These are phyloP conservation scores for Fomitiporia mediterranea DNA, from an alignment of 1,284 basidiomycete species.

Conservation along the genomic window DNA sequence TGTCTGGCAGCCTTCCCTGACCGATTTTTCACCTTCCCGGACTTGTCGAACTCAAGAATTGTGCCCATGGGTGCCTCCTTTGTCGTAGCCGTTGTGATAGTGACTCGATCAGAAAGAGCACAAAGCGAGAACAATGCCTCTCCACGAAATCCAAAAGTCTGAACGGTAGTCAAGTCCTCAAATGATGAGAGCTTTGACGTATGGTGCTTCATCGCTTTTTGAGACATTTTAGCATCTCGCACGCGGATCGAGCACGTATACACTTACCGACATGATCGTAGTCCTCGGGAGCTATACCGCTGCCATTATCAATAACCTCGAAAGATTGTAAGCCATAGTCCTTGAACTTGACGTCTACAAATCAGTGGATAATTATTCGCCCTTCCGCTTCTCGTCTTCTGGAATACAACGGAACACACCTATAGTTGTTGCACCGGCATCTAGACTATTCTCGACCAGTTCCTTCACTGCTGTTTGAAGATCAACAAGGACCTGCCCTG, in stretches of 20 bases:
- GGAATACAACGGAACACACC: conserved; percentile 46
- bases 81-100: conserved; percentile 70
- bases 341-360: conserved; percentile 85
- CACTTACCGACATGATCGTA: conserved; percentile 73
- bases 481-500: conserved; percentile 93
- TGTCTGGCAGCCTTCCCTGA: conserved; percentile 65
- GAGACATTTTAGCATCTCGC: neutral
- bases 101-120: conserved; percentile 71
- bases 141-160: conserved; percentile 93
- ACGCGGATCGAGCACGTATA: too few species aligned
- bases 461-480: conserved; percentile 95
- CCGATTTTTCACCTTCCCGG: conserved; percentile 51
- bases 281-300: conserved; percentile 76
- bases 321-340: conserved; percentile 83
- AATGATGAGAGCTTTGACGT: conserved; percentile 89
- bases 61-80: conserved; percentile 74
- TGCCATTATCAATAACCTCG: conserved; percentile 93
- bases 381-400: neutral
- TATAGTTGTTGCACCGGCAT: conserved; percentile 85
- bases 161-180: conserved; percentile 68
- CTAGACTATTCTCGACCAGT: conserved; percentile 93
- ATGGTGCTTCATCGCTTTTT: conserved; percentile 83
- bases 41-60: conserved; percentile 64
- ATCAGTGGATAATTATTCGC: too few species aligned
- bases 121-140: conserved; percentile 95